Evolutionary conservation across 1,139 yeast species (phyloP).

Genomic region (Neolecta irregularis): DNA sequence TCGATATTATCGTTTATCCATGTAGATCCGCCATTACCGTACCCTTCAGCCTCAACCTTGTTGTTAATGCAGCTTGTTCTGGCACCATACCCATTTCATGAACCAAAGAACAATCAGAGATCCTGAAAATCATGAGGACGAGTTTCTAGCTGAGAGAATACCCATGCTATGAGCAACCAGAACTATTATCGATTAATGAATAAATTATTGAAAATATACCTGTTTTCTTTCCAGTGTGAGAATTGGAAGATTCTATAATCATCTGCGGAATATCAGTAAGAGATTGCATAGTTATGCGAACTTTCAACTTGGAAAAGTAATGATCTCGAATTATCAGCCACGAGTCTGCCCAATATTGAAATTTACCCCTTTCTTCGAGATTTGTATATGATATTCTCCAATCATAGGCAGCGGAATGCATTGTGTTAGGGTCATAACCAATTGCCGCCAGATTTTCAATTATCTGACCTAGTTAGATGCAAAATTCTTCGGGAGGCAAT

Average conservation of each 20-base stretch:
- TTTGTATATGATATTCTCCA: constrained; percentile 90
- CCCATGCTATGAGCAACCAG: constrained; percentile 99
- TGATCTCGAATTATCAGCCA: constrained; percentile 39
- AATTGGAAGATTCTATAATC: constrained; percentile 45
- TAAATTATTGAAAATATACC: constrained; percentile 68
- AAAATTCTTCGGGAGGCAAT: constrained; percentile 1
- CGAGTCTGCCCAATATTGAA: neutral
- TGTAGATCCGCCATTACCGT: constrained; percentile 71
- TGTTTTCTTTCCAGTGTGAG: constrained; percentile 49
- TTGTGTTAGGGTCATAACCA: constrained; percentile 81
- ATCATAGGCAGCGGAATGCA: constrained; percentile 85
- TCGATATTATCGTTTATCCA: constrained; percentile 83
- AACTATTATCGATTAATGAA: too few species aligned
- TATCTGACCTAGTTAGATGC: constrained; percentile 23
- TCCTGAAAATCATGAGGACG: too few species aligned
- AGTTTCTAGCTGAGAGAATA: constrained; percentile 65
- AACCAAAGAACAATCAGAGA: too few species aligned
- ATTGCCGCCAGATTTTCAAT: constrained; percentile 83
- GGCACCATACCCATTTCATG: constrained; percentile 88
- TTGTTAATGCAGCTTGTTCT: too few species aligned
- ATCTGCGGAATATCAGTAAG: constrained; percentile 15
- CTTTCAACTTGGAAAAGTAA: constrained; percentile 60
- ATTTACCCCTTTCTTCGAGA: constrained; percentile 36
- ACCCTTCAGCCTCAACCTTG: constrained; percentile 66
- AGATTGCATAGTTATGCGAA: neutral